Conservation (phyloP, 345 rosid species). For the Brassica rapa region DNA sequence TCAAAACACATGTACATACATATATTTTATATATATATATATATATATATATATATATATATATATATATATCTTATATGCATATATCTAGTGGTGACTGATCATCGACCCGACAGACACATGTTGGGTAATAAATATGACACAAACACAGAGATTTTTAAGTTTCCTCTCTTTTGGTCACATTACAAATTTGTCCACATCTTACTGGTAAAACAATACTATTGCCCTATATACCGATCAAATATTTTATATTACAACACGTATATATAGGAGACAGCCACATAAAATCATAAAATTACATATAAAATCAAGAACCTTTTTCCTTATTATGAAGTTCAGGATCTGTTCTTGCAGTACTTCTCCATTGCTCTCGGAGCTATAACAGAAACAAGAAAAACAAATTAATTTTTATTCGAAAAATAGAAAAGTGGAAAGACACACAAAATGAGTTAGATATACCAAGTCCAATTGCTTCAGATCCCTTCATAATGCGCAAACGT, state of each 20-base stretch:
- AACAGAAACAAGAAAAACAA: constrained; percentile 9
- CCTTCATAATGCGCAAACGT: constrained; percentile 95
- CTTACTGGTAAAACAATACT: constrained; percentile 34
- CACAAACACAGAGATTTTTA: constrained; percentile 39
- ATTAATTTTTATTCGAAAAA: not conserved
- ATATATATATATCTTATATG: not conserved
- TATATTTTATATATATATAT: constrained; percentile 4
- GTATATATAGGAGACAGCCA: constrained; percentile 26
- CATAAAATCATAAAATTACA: constrained; percentile 36
- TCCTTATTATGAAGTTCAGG: constrained; percentile 8
- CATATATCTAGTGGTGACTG: constrained; percentile 27
- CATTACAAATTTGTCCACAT: constrained; percentile 42
- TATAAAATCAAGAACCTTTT: constrained; percentile 22
- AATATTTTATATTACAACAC: constrained; percentile 41
- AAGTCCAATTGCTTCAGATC: constrained; percentile 93
- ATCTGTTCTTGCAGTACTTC: constrained; percentile 42
- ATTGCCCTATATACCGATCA: constrained; percentile 43
- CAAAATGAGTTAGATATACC: constrained; percentile 44
- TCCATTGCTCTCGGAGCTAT: constrained; percentile 46
- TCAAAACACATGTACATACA: constrained; percentile 38
- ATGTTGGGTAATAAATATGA: constrained; percentile 44
- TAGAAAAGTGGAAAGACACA: not conserved
- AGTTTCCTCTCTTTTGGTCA: constrained; percentile 45
- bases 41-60: not conserved
- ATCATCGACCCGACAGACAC: constrained; percentile 43